Evolutionary conservation across 345 rosid species (phyloP).

Genomic region (Brassica juncea): DNA sequence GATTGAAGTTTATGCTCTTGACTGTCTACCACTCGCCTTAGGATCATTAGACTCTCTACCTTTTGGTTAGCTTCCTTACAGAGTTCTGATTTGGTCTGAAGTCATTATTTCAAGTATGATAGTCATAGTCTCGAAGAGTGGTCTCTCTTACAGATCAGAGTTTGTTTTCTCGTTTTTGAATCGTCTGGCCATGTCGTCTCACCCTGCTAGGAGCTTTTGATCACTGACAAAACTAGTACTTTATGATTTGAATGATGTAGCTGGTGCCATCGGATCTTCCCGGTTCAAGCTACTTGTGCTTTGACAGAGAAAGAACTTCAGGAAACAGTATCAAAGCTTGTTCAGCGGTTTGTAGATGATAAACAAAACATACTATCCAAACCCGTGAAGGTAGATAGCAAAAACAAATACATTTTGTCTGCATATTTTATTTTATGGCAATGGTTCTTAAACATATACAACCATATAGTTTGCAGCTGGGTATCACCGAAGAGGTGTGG

Average conservation of each 20-base stretch:
- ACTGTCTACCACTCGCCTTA: not conserved
- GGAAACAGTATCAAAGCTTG: constrained; percentile 72
- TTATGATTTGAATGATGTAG: constrained; percentile 48
- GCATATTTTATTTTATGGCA: not conserved
- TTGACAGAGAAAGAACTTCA: constrained; percentile 74
- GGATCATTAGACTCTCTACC: not conserved
- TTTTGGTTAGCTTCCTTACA: constrained; percentile 2
- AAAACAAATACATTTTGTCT: not conserved
- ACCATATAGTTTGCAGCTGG: constrained; percentile 81
- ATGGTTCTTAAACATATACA: not conserved
- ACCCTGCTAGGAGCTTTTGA: not conserved
- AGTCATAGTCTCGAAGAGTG: constrained; percentile 1
- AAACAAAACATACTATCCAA: constrained; percentile 45
- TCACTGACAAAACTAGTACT: constrained; percentile 13
- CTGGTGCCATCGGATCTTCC: constrained; percentile 95
- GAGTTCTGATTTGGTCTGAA: not conserved
- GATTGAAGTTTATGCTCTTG: not conserved
- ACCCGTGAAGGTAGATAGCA: constrained; percentile 63
- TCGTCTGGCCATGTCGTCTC: not conserved
- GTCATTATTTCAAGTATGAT: not conserved
- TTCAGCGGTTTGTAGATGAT: constrained; percentile 57
- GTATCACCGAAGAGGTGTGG: constrained; percentile 81
- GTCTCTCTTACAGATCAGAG: constrained; percentile 1
- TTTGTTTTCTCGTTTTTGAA: not conserved
- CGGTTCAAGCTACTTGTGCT: constrained; percentile 84